Conservation (phyloP, 164 flowering plant genomes). For the Vitis vinifera region ASM3070453v1 NC_081813.1:1368501-1369000, state of each 20-base stretch:
- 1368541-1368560: too few relatives aligned
- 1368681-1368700: constrained; percentile 79
- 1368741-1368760: constrained; percentile 93
- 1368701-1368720: constrained; percentile 91
- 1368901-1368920: constrained; percentile 85
- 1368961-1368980: constrained; percentile 58
- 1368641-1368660: constrained; percentile 82
- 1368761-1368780: constrained; percentile 92
- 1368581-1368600: background rate
- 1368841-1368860: constrained; percentile 15
- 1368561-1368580: too few relatives aligned
- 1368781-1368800: constrained; percentile 89
- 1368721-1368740: constrained; percentile 99
- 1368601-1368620: background rate
- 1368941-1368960: constrained; percentile 65
- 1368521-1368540: too few relatives aligned
- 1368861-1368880: constrained; percentile 19
- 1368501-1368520: too few relatives aligned
- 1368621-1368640: constrained; percentile 39
- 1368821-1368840: constrained; percentile 34
- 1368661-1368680: constrained; percentile 71
- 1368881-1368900: constrained; percentile 57
- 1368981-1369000: background rate
- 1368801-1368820: constrained; percentile 40
- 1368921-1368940: constrained; percentile 60